Percentiles rank a stretch among this genome's conserved stretches.
These are phyloP conservation scores for Penicillium atrosanguineum DNA, from an alignment of 495 filamentous ascomycete genomes.

Conservation along the genomic window DNA sequence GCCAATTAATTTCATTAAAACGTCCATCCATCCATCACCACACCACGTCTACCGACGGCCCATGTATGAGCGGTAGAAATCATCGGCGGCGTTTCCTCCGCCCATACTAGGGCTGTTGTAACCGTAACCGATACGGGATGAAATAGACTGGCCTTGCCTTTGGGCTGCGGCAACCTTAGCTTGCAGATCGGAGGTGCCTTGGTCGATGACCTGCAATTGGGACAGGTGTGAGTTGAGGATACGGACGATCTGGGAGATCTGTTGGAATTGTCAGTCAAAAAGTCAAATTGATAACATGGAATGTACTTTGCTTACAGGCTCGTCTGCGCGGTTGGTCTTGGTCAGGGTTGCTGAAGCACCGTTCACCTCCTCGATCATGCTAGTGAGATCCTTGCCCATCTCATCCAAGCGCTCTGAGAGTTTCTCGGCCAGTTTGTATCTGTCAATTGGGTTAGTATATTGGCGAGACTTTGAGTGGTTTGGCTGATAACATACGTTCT, in stretches of 20 bases:
- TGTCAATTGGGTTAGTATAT: conserved; percentile 17
- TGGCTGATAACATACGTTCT: conserved; percentile 57
- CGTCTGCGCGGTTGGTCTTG: conserved; percentile 84
- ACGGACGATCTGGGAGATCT: conserved; percentile 91
- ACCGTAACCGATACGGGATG: conserved; percentile 59
- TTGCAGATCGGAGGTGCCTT: conserved; percentile 74
- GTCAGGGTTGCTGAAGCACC: conserved; percentile 75
- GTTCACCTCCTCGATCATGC: conserved; percentile 99
- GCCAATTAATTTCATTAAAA: conserved; percentile 22
- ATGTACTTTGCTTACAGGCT: conserved; percentile 67
- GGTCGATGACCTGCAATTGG: conserved; percentile 88
- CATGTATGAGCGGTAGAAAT: conserved; percentile 79
- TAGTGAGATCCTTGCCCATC: conserved; percentile 84
- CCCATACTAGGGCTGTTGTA: conserved; percentile 55
- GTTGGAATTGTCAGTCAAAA: conserved; percentile 10
- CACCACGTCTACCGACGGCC: conserved; percentile 49
- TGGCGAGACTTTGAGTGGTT: not conserved
- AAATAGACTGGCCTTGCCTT: conserved; percentile 66
- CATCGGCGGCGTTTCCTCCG: conserved; percentile 65
- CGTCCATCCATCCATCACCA: conserved; percentile 10
- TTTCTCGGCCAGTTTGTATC: conserved; percentile 86
- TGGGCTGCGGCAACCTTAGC: conserved; percentile 75
- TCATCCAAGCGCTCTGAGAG: conserved; percentile 81
- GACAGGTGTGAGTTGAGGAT: conserved; percentile 89
- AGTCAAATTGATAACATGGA: not conserved